These are phyloP conservation scores for Pestalotiopsis fici DNA, from an alignment of 2,329 filamentous ascomycete species.

Conservation along the genomic window DNA sequence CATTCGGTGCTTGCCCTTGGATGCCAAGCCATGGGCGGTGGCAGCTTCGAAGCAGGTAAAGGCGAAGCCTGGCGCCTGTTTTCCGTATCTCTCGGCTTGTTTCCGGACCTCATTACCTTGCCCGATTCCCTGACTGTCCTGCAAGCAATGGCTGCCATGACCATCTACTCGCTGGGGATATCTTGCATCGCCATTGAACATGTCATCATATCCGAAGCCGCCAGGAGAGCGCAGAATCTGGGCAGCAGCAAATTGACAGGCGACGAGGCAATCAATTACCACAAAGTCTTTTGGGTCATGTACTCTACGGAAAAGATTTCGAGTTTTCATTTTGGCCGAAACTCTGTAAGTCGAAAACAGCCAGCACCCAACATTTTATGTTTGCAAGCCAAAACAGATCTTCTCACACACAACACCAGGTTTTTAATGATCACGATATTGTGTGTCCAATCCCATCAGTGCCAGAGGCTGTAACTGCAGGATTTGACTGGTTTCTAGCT, in stretches of 20 bases:
- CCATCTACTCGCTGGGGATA: constrained; percentile 26
- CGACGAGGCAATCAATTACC: constrained; percentile 17
- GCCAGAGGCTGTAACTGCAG: constrained; percentile 20
- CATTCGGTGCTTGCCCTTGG: constrained; percentile 38
- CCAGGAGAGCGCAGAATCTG: constrained; percentile 30
- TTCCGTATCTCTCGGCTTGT: constrained; percentile 33
- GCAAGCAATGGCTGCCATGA: constrained; percentile 32
- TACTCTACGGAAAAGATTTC: constrained; percentile 19
- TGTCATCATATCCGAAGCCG: constrained; percentile 29
- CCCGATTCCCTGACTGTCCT: constrained; percentile 30
- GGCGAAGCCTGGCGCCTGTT: constrained; percentile 41
- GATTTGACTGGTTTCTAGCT: constrained; percentile 26
- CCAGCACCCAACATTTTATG: too few relatives aligned
- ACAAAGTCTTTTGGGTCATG: constrained; percentile 22
- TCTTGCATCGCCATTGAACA: constrained; percentile 31
- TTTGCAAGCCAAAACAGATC: too few relatives aligned
- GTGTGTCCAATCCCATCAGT: constrained; percentile 26
- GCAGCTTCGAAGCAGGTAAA: constrained; percentile 37
- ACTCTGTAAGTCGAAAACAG: constrained; percentile 20
- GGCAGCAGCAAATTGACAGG: constrained; percentile 19
- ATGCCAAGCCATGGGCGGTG: constrained; percentile 33
- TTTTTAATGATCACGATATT: constrained; percentile 32
- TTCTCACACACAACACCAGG: constrained; percentile 12
- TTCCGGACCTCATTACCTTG: constrained; percentile 32
- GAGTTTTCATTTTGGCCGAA: constrained; percentile 26